Conservation (phyloP, 345 rosid genomes). For the Acer campestre region DNA sequence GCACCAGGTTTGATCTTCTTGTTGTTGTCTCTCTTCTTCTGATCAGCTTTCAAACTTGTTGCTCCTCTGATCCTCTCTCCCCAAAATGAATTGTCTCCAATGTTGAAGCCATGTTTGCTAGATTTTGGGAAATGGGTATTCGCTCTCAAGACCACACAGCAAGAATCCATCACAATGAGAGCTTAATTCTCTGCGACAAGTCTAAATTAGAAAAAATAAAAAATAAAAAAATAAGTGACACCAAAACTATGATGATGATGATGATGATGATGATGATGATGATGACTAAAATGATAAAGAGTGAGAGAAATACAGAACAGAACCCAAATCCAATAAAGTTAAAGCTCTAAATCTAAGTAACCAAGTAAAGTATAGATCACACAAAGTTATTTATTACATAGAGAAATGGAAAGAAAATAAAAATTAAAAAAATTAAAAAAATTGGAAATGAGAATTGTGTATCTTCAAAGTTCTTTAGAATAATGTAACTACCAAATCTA, state of each 20-base stretch:
- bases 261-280: constrained; percentile 17
- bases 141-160: constrained; percentile 45
- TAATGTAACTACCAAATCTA: constrained; percentile 32
- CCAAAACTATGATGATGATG: constrained; percentile 17
- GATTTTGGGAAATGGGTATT: constrained; percentile 40
- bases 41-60: constrained; percentile 36
- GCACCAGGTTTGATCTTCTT: constrained; percentile 50
- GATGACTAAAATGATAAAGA: neutral
- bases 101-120: constrained; percentile 32
- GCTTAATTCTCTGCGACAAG: constrained; percentile 21
- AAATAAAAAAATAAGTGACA: neutral
- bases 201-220: neutral
- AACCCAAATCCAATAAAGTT: constrained; percentile 22
- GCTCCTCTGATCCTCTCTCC: constrained; percentile 59
- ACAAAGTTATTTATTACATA: constrained; percentile 24
- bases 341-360: constrained; percentile 35
- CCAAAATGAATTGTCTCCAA: constrained; percentile 49
- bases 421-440: neutral
- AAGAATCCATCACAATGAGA: constrained; percentile 60
- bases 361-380: constrained; percentile 55
- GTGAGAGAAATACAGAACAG: constrained; percentile 3
- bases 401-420: neutral
- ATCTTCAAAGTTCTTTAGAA: constrained; percentile 22
- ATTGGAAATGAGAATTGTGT: constrained; percentile 34
- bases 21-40: constrained; percentile 32